Evolutionary conservation across 1,284 basidiomycete species (phyloP).

Genomic region (Microbotryum lychnidis-dioicae): DNA sequence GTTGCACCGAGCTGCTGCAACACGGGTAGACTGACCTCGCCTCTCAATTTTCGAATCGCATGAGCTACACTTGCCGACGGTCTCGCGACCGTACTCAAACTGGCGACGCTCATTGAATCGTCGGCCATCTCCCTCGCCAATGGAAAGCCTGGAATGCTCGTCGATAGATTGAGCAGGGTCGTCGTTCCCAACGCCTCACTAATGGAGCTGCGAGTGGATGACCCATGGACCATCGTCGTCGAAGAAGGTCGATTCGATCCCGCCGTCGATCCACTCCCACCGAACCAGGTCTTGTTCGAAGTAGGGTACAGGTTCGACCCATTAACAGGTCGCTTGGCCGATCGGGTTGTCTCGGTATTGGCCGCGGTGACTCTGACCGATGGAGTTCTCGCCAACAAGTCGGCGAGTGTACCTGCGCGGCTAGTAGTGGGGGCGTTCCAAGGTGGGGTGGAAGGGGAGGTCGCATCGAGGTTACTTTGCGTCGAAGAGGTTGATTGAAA

Average conservation of each 20-base stretch:
- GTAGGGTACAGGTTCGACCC: not conserved
- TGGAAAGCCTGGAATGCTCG: slow-evolving; percentile 67
- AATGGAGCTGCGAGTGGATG: slow-evolving; percentile 4
- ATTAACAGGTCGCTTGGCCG: slow-evolving; percentile 2
- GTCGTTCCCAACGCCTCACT: slow-evolving; percentile 11
- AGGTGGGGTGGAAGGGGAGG: too few species aligned
- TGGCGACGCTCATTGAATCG: slow-evolving; percentile 48
- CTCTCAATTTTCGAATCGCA: slow-evolving; percentile 74
- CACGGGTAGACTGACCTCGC: slow-evolving; percentile 56
- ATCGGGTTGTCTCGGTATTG: slow-evolving; percentile 5
- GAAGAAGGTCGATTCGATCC: not conserved
- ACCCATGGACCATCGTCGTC: not conserved
- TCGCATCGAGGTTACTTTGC: too few species aligned
- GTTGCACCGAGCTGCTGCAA: slow-evolving; percentile 23
- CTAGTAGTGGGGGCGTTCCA: too few species aligned
- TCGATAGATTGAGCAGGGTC: slow-evolving; percentile 8
- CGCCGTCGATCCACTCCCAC: not conserved
- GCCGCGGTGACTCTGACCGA: slow-evolving; percentile 11
- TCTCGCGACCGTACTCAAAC: slow-evolving; percentile 45
- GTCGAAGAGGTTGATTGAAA: too few species aligned
- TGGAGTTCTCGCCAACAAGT: slow-evolving; percentile 9
- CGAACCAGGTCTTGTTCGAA: not conserved
- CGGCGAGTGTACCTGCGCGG: not conserved
- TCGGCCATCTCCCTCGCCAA: slow-evolving; percentile 45
- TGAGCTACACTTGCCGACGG: slow-evolving; percentile 76